A percentile compares a stretch with the other conserved stretches of the same genome.
Evolutionary conservation across 2,329 filamentous ascomycete genomes (phyloP).

Genomic region (Tolypocladium capitatum): DNA sequence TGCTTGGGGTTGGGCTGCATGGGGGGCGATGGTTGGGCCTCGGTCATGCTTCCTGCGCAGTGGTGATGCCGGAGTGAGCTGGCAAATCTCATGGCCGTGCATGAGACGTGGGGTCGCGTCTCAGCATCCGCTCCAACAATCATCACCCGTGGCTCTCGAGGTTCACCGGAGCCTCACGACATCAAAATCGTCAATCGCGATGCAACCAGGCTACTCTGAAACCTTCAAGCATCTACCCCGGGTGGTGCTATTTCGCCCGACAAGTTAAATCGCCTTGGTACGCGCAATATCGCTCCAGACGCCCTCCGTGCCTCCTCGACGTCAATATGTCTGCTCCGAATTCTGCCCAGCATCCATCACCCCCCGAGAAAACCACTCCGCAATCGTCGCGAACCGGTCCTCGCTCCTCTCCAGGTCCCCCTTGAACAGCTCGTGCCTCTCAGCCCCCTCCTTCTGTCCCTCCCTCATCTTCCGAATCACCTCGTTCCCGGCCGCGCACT

Average conservation of each 20-base stretch:
- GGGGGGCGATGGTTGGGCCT: neutral
- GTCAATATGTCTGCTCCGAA: conserved; percentile 12
- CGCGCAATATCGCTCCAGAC: neutral
- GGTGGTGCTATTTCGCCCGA: neutral
- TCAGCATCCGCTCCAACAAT: neutral
- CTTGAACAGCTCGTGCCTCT: conserved; percentile 79
- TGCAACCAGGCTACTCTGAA: neutral
- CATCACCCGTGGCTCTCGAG: too few relatives aligned
- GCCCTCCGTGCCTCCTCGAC: neutral
- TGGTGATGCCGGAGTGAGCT: neutral
- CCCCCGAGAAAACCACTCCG: conserved; percentile 88
- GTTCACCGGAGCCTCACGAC: neutral
- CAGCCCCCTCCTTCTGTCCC: conserved; percentile 75
- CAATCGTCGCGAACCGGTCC: conserved; percentile 80
- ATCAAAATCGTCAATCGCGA: neutral
- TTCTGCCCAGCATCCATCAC: conserved; percentile 55
- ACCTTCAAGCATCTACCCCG: neutral
- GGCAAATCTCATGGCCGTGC: neutral
- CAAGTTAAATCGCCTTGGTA: neutral
- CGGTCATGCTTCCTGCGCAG: neutral
- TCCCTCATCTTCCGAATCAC: conserved; percentile 78
- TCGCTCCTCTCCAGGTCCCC: conserved; percentile 63
- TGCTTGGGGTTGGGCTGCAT: conserved; percentile 13
- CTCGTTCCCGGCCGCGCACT: conserved; percentile 72
- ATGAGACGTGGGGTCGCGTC: neutral